These are phyloP conservation scores for Vicia faba DNA, from an alignment of 306 rosid genomes.

Conservation along the genomic window DNA sequence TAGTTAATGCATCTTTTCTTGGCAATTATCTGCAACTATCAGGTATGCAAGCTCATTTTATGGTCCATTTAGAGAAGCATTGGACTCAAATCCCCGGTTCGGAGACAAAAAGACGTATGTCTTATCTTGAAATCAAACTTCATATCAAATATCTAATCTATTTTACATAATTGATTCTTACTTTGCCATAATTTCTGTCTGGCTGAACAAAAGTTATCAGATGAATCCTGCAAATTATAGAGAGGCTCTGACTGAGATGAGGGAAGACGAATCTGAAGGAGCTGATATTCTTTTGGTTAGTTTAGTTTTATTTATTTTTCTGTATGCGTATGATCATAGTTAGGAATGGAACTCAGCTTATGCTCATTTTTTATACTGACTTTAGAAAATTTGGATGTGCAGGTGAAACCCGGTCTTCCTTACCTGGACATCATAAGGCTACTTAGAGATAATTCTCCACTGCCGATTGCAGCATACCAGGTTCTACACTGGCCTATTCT, in stretches of 20 bases:
- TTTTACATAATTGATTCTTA: constrained; percentile 34
- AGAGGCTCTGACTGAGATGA: constrained; percentile 85
- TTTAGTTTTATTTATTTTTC: constrained; percentile 21
- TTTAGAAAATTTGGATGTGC: constrained; percentile 35
- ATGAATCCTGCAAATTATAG: constrained; percentile 95
- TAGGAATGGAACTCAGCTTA: constrained; percentile 11
- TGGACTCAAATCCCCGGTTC: constrained; percentile 94
- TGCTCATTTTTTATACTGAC: constrained; percentile 12
- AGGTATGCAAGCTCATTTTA: constrained; percentile 96
- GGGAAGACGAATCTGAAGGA: constrained; percentile 90
- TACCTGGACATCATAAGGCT: constrained; percentile 85
- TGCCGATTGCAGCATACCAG: constrained; percentile 98
- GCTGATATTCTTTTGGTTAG: constrained; percentile 97
- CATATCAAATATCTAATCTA: background rate
- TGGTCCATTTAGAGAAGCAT: constrained; percentile 94
- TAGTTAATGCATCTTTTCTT: constrained; percentile 3
- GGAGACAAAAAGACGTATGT: constrained; percentile 95
- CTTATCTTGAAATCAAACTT: constrained; percentile 22
- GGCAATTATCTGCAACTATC: constrained; percentile 36
- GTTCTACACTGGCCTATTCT: constrained; percentile 45
- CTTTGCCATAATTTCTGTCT: constrained; percentile 41
- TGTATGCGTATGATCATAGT: background rate
- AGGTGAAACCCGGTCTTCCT: constrained; percentile 98
- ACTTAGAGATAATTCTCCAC: constrained; percentile 80
- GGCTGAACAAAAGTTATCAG: constrained; percentile 73